phyloP scores from a whole-genome alignment of 192 early-diverging fungal species.

The Coemansia sp. region DNA sequence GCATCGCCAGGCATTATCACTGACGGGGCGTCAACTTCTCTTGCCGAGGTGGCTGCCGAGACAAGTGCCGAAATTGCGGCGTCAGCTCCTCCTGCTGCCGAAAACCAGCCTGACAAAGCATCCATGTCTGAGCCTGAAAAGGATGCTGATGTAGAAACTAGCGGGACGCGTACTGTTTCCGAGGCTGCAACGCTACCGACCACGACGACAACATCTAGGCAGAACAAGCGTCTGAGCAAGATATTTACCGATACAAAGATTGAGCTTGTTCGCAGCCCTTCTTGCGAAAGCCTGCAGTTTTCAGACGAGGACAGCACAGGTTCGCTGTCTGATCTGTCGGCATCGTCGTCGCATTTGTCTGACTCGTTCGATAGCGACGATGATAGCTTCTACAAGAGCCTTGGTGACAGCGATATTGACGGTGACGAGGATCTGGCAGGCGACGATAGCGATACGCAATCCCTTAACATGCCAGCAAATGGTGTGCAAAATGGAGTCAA shows the following conservation, averaged over 20 bases:
- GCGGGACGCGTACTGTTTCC: not conserved
- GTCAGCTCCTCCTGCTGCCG: not conserved
- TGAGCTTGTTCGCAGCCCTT: constrained; percentile 19
- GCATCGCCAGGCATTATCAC: constrained; percentile 14
- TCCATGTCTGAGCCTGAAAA: constrained; percentile 3
- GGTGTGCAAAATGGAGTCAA: not conserved
- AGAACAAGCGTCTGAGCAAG: constrained; percentile 26
- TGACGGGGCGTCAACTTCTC: not conserved
- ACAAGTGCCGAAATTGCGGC: not conserved
- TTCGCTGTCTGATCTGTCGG: constrained; percentile 27
- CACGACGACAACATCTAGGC: constrained; percentile 2
- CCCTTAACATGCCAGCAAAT: not conserved
- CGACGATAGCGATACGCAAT: constrained; percentile 18
- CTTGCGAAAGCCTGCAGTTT: constrained; percentile 35
- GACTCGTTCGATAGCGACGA: constrained; percentile 35
- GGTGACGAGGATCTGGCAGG: constrained; percentile 37
- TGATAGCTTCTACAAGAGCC: constrained; percentile 44
- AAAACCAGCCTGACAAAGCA: not conserved
- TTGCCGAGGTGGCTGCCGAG: not conserved
- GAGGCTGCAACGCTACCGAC: not conserved
- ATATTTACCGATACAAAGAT: constrained; percentile 12
- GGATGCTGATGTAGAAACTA: not conserved
- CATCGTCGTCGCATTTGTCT: constrained; percentile 24
- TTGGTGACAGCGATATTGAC: constrained; percentile 39
- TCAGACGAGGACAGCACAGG: constrained; percentile 31